Evolutionary conservation across 371 early-diverging fungal genomes (phyloP), one percentile per base, ranked within the genome.

Genomic region (Apophysomyces sp.): DNA sequence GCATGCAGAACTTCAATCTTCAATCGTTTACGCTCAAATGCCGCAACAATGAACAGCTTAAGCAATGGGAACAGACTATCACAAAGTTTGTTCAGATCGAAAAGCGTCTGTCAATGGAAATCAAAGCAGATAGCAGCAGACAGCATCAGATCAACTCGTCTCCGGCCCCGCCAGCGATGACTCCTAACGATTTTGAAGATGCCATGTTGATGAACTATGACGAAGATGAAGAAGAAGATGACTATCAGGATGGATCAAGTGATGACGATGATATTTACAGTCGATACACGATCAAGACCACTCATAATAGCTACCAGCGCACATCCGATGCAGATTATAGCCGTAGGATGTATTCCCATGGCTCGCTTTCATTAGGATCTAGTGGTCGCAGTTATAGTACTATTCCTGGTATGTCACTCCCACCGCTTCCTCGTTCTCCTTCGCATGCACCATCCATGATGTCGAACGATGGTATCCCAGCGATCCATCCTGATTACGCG

Each of bases 21-120:
- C 94, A 97, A 60, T 86, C 90, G 34, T 94, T 98, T 70, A 87
- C 89, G 36, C 73, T 97, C 21, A 90, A 88, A 61, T 94, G 94
- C 71, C 80, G 91, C 18, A 92, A 93, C 60, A 90, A 89, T 44
- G 98, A 98, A 65, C 95, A 94, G 64, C 83, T 94, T 16, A 83
- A 83, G 32, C 86, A 89, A 66, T 98, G 98, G 98, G 85, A 87
- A 72, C 70, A 71, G 37, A 85, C 86, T 24, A 67, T 91, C 51
- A 84, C 87, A 31, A 77, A 71, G 58, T 76, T 77, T 56, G 78
- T 86, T 21, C 74, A 27, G 29, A 54, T 59, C 30, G 55, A 60
- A 18, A 66, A 55, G 15, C 65, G 37, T 9, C 40, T 59, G 12
- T 41, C 37, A 18, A 60, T 52, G 30, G 51, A 59, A 44, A 54